A percentile compares a stretch with the other conserved stretches of the same genome.
Conservation (phyloP, 768 basidiomycete genomes). For the Mycena olivaceomarginata region DNA sequence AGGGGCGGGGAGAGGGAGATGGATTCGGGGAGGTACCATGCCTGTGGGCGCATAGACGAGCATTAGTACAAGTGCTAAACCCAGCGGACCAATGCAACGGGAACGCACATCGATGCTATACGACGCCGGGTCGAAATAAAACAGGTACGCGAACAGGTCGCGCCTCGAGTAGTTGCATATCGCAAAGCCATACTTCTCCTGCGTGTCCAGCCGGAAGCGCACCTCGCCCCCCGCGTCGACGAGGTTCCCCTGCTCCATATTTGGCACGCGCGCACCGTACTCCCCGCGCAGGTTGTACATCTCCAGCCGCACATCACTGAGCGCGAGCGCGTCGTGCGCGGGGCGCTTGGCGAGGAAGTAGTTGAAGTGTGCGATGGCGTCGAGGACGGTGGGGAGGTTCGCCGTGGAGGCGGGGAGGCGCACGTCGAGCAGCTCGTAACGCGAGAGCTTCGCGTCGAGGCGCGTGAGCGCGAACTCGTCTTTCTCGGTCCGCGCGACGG, state of each 20-base stretch:
- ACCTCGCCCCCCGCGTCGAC: conserved; percentile 23
- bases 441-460: conserved; percentile 27
- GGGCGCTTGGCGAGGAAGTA: conserved; percentile 35
- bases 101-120: conserved; percentile 41
- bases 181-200: conserved; percentile 40
- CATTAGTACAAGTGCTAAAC: background rate
- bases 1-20: conserved; percentile 22
- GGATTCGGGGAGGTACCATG: conserved; percentile 36
- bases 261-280: conserved; percentile 31
- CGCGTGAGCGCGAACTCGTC: conserved; percentile 21
- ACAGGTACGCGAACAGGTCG: conserved; percentile 41
- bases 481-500: conserved; percentile 2
- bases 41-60: conserved; percentile 1
- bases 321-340: background rate
- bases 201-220: conserved; percentile 20
- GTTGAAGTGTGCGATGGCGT: conserved; percentile 39
- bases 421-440: conserved; percentile 15
- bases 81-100: background rate
- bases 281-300: conserved; percentile 36
- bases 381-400: conserved; percentile 27
- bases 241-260: conserved; percentile 29
- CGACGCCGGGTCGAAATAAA: conserved; percentile 41
- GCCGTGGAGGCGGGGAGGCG: background rate
- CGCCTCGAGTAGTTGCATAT: conserved; percentile 37
- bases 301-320: conserved; percentile 27